phyloP scores from a whole-genome alignment of 2,329 filamentous ascomycete genomes.

The Ascochyta fabae region DNA sequence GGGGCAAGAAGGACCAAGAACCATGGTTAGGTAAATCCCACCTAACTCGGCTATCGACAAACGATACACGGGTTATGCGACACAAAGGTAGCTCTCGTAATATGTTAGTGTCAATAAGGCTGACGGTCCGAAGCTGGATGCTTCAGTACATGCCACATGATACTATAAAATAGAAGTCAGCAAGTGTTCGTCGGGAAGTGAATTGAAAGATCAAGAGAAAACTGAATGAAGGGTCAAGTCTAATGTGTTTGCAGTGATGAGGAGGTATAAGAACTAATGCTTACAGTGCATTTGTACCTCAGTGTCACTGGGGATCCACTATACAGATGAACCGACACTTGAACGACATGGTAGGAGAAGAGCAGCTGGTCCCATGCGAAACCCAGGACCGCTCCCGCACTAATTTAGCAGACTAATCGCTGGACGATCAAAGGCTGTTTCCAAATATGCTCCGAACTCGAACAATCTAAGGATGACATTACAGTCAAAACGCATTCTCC shows the following conservation, averaged over 20 bases:
- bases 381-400: not conserved
- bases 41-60: no score
- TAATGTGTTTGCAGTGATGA: not conserved
- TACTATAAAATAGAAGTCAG: not conserved
- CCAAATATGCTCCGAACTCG: not conserved
- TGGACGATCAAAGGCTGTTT: not conserved
- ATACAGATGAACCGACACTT: not conserved
- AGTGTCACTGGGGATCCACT: not conserved
- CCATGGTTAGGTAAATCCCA: not conserved
- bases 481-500: not conserved
- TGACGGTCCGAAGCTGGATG: not conserved
- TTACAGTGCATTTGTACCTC: not conserved
- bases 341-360: not conserved
- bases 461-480: not conserved
- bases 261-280: not conserved
- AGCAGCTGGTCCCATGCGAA: not conserved
- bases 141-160: not conserved
- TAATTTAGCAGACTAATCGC: not conserved
- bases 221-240: not conserved
- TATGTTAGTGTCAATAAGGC: not conserved
- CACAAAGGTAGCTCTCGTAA: not conserved
- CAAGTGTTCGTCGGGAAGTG: not conserved
- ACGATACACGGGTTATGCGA: not conserved
- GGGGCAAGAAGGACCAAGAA: not conserved
- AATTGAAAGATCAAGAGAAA: not conserved